Base-by-base conservation (phyloP, 768 basidiomycete genomes). In the Leccinellum rugosiceps region DNA sequence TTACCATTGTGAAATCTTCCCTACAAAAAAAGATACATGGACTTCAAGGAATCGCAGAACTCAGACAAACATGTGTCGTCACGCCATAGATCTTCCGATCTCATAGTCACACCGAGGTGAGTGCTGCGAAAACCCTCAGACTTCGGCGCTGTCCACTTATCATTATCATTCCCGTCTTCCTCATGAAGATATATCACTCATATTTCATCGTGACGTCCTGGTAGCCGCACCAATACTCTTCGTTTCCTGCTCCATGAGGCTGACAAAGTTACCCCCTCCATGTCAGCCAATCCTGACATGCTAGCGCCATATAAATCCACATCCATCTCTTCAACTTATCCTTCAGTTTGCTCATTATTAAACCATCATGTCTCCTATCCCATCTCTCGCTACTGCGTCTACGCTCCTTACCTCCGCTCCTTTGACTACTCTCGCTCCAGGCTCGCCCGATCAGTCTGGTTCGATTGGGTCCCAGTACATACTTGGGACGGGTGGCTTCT, bases 321-420 rank as follows among this genome's bases (percentile, higher is more conserved):
- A 38, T 25, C n/a, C 13, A 48, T 25, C 32, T 17, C 47, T 7
- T 34, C 28, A 26, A 32, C 31, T 31, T 28, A 26, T 19, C 2
- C 31, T 21, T 19, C 48, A 57, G 43, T 54, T 44, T 52, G 11
- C 32, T 26, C 48, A 6, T 49, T 10, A 38, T 57, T 30, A 49
- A 58, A 47, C 28, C 0, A 50, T 57, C 55, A 65, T 67, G 66
- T 60, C 63, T 46, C 60, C 65, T 3, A 55, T 67, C 3, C 57
- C 60, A 0, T 48, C 59, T 61, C 50, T 59, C 56, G 38, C 35
- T 57, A 50, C 58, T 58, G 52, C 45, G n/a, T 53, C 52, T 17
- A 17, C 48, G 14, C 21, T 48, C 28, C 53, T 58, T 13, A 1
- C 54, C 2, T 4, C 43, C 23, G 19, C 54, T 47, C 52, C 60